Evolutionary conservation across 345 rosid species (phyloP), one percentile per base, ranked within the genome.

Genomic region (Hypericum perforatum): DNA sequence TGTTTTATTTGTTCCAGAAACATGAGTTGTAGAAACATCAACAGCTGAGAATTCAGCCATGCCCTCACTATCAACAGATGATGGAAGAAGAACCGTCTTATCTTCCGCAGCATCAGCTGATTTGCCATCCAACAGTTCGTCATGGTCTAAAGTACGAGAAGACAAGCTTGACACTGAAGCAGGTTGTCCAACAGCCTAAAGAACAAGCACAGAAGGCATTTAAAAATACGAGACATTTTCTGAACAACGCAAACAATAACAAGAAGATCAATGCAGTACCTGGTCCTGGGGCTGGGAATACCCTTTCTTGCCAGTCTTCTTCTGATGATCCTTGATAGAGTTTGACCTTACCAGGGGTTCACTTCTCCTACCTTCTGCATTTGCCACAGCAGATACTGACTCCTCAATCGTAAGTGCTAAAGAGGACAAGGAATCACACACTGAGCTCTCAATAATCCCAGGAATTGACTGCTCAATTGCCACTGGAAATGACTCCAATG

Each of bases 241-340:
- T 11, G 36, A 59, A 22, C 7, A 49, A 11, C 22, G 8, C n/a
- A 43, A 41, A 3, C 15, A 29, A 41, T 58, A 15, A 10, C 29
- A 49, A 45, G 45, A 15, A 41, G 5, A 59, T 16, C 22, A 55
- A 11, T 6, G 46, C 15, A 45, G 37, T 71, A 80, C 97, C 89
- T 82, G 78, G 60, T 65, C 62, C 45, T 50, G 70, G 32, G 56
- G 66, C 48, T 63, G 77, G 39, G 54, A 32, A 56, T 59, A 54
- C 51, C 71, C 81, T 63, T 67, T 79, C 60, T 69, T 76, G 45
- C 62, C 64, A 22, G 43, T 39, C 63, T 67, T 72, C 67, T 69
- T 74, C 60, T 73, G 83, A 54, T 60, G 54, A 62, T 84, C 78
- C 66, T 81, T 75, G 3, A 69, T 71, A 56, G 85, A 75, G 64